Evolutionary conservation across 2,329 filamentous ascomycete genomes (phyloP), one percentile per base, ranked within the genome.

Genomic region (Gaeumannomyces tritici): DNA sequence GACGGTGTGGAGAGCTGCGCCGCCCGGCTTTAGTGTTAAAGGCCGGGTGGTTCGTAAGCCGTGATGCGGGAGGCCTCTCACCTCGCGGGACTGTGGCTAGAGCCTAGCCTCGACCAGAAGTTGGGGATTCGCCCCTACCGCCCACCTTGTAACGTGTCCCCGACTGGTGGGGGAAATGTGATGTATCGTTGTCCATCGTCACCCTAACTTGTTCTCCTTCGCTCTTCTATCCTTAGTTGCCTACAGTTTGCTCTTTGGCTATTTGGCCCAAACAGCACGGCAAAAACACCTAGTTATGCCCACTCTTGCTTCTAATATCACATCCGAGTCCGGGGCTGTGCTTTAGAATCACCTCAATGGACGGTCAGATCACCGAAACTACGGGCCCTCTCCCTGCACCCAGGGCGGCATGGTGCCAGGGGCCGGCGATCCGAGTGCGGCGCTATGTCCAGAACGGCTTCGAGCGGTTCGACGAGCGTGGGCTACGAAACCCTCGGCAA

Each of bases 361-460:
- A 51, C 42, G 21, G 21, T 21, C 42, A 51, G 42, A n/a, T 51
- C 18, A n/a, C 21, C 42, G n/a, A 51, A 11, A 7, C 42, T 21
- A n/a, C 2, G 0, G 12, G 42, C 21, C 42, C 18, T 3, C 4
- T 35, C 69, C 68, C 26, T 11, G 28, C 24, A 31, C 51, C 11
- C 33, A 28, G 24, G 35, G 47, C 57, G 27, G 7, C 56, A 31
- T 9, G 59, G 42, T 21, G 42, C 42, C 42, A 51, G 21, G 42
- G 60, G 28, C 62, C 62, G 8, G 42, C 31, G 12, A 70, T 67
- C 28, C 62, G 55, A 29, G 60, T 68, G 29, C 62, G 64, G n/a
- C 63, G 63, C 42, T 67, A 64, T 55, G 67, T 64, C 27, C 62
- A 64, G 24, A 64, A 62, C 60, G 66, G 67, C 61, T 68, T 66